Base-by-base conservation (phyloP, 306 rosid species). In the Quercus robur region DNA sequence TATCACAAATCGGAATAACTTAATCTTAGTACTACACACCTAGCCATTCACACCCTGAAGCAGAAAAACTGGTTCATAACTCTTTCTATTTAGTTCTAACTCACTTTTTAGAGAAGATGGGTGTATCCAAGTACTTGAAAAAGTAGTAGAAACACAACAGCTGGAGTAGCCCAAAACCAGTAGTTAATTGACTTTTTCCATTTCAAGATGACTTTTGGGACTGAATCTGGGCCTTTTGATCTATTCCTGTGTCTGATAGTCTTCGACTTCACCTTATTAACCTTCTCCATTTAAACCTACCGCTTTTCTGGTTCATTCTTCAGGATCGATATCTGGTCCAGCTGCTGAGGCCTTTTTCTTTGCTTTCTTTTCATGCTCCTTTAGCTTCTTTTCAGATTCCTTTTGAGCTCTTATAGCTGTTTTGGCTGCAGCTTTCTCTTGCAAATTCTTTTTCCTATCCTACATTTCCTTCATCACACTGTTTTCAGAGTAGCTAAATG, bases 331-430 rank as follows among this genome's bases (percentile, higher is more conserved):
- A 33, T 64, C 88, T 0, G 80, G 49, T 44, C 81, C 87, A 3
- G 86, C 28, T 18, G 83, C 86, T 0, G 73, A 74, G 13, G 85
- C 86, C 84, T 90, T 93, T 88, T 93, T 95, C 96, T 86, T 95
- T 28, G 93, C 89, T 79, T 90, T 95, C 97, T 87, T 96, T 81
- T 96, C 99, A 1, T 89, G 97, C 57, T 88, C 97, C 95, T 91
- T 91, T 17, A 83, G 87, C 89, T 93, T 91, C 92, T 91, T 93
- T 79, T 93, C 97, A 70, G 94, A 88, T 82, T 91, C 98, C 90
- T 93, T 96, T 58, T 93, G 88, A 78, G 92, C 93, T 80, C 86
- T 86, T 61, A 86, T 49, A 25, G 96, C 90, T 30, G 94, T 90
- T 86, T 90, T 93, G 58, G 92, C 96, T 18, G 93, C 94, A 66